Conservation (phyloP, 805 yeast genomes). For the Lachancea quebecensis region DNA sequence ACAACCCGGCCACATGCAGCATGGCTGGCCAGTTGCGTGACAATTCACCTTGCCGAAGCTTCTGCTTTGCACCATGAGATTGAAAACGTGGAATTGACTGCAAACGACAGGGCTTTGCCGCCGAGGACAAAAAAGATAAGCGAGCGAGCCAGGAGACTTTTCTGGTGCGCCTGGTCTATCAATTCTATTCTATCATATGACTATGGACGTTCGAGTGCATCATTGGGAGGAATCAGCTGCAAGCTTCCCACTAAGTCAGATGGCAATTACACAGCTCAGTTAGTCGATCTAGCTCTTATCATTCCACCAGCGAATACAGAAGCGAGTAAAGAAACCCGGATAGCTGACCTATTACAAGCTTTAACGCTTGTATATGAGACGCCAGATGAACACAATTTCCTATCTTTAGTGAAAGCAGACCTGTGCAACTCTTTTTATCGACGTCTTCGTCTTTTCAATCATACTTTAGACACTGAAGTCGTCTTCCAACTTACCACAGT, state of each 20-base stretch:
- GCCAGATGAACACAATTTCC: constrained; percentile 8
- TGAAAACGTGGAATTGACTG: constrained; percentile 5
- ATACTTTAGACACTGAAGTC: constrained; percentile 6
- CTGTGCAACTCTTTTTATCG: constrained; percentile 10
- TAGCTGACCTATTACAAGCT: constrained; percentile 3
- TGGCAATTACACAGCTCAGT: constrained; percentile 3
- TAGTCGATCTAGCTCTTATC: constrained; percentile 6
- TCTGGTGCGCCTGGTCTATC: constrained; percentile 12
- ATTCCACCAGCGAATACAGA: constrained; percentile 5
- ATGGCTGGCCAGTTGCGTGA: constrained; percentile 11
- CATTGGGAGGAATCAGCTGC: constrained; percentile 8
- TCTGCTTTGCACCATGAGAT: constrained; percentile 10
- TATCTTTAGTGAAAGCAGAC: constrained; percentile 10
- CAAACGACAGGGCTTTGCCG: neutral
- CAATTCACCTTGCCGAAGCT: constrained; percentile 10
- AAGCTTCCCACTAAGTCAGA: constrained; percentile 2
- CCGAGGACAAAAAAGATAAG: neutral
- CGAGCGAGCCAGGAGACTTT: constrained; percentile 9
- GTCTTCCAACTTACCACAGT: constrained; percentile 9
- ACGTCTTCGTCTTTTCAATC: constrained; percentile 9
- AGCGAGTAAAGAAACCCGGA: neutral
- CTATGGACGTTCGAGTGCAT: constrained; percentile 11
- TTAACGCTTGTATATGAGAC: constrained; percentile 2
- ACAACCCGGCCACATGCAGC: constrained; percentile 11
- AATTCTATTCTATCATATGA: constrained; percentile 11